phyloP scores from a whole-genome alignment of 352 stramenopile species.

The Phytophthora kernoviae region DNA sequence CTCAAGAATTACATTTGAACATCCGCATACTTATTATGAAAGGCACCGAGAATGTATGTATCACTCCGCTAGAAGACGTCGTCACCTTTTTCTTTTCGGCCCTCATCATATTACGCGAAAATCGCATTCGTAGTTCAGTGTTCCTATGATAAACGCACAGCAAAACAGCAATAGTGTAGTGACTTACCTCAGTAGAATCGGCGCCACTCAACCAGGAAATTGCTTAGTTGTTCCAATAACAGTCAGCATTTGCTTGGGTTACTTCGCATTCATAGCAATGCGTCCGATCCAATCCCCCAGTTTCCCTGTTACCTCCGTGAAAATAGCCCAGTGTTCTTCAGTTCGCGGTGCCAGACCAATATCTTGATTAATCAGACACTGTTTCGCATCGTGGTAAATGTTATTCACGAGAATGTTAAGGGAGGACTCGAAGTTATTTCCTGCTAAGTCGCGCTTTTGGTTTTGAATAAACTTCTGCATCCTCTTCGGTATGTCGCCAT shows the following conservation, averaged over 20 bases:
- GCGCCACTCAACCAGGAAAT: slow-evolving; percentile 1
- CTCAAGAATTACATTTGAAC: no score
- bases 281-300: neutral
- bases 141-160: neutral
- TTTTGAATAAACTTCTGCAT: neutral
- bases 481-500: neutral
- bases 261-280: neutral
- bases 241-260: neutral
- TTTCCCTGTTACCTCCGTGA: neutral
- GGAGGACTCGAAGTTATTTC: neutral
- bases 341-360: neutral
- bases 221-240: neutral
- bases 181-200: neutral
- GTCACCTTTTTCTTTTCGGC: neutral
- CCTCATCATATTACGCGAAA: neutral
- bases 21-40: no score
- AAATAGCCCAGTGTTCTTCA: neutral
- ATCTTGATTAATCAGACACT: neutral
- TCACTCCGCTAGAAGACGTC: no score
- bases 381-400: neutral
- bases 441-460: neutral
- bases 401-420: neutral
- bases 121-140: neutral
- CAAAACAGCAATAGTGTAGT: neutral
- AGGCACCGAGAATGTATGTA: no score